Conservation (phyloP, 148 eudicot genomes). For the Rhododendron mucronatum region DNA sequence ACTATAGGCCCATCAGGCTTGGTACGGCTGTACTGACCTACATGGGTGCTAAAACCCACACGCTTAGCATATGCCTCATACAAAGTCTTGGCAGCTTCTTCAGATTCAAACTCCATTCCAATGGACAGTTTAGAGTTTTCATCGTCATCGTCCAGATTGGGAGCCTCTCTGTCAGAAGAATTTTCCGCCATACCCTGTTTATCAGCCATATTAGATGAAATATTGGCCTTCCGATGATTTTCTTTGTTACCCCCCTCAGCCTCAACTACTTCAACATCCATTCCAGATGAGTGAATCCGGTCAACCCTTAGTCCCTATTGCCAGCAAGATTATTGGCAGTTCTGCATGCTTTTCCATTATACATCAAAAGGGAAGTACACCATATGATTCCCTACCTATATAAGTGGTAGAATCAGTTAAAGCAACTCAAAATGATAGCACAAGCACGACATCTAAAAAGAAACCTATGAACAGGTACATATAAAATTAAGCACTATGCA, state of each 20-base stretch:
- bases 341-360: background rate
- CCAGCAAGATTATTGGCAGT: slow-evolving; percentile 1
- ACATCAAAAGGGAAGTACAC: background rate
- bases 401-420: background rate
- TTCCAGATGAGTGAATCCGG: background rate
- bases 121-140: slow-evolving; percentile 21
- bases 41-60: slow-evolving; percentile 43
- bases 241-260: slow-evolving; percentile 17
- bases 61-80: slow-evolving; percentile 38
- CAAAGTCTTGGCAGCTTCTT: slow-evolving; percentile 38
- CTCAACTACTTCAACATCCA: slow-evolving; percentile 23
- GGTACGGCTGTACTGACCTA: slow-evolving; percentile 26
- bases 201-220: slow-evolving; percentile 17
- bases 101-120: slow-evolving; percentile 41
- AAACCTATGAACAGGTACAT: background rate
- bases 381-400: background rate
- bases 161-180: slow-evolving; percentile 17
- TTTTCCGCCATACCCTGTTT: slow-evolving; percentile 3
- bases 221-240: slow-evolving; percentile 13
- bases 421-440: background rate
- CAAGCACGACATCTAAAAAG: background rate
- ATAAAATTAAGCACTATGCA: background rate
- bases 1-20: slow-evolving; percentile 44
- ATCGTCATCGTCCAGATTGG: slow-evolving; percentile 19
- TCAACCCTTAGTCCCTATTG: background rate